Evolutionary conservation across 1,284 basidiomycete genomes (phyloP), one percentile per base, ranked within the genome.

Genomic region (Rhodotorula sp.): DNA sequence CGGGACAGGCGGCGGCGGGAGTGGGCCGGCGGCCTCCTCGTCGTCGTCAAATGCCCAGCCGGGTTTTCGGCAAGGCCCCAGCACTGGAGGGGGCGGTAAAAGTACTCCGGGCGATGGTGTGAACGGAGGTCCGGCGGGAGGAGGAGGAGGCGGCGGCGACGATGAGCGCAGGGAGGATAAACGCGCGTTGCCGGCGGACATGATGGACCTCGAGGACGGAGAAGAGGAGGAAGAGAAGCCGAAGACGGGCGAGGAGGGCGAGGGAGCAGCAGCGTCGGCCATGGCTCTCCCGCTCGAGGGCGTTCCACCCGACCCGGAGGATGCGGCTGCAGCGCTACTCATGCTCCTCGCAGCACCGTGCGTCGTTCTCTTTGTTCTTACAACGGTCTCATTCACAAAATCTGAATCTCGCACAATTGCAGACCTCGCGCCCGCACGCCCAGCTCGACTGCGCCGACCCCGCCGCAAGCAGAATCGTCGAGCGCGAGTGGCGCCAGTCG

Each of bases 31-130:
- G 21, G 7, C 61, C n/a, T 44, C 41, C 9, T 12, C 64, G 42
- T 61, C 64, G 50, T 48, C 50, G 27, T 34, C 54, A 3, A 27
- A 3, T 8, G 27, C 41, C 41, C 41, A 44, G 23, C 23, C n/a
- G 56, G 42, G 41, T 69, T 69, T 68, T 69, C 61, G 68, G 45
- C 34, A 44, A 45, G 63, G 63, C 64, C 68, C 63, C 44, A 53
- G 59, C 44, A 25, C 42, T 44, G 68, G n/a, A 50, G 58, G 63
- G 61, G 68, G 68, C 58, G 60, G 49, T 64, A 55, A 50, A 55
- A 50, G 54, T 57, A 42, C 53, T 54, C 25, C 34, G 14, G 60
- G 60, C 21, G 27, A 25, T 9, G 44, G 23, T 10, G 34, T 34
- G 34, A 34, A 34, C 34, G 67, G 67, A 19, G 44, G 45, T 3